A percentile compares a stretch with the other conserved stretches of the same genome.
phyloP scores from a whole-genome alignment of 2,329 filamentous ascomycete genomes.

The Sarocladium oryzae region DNA sequence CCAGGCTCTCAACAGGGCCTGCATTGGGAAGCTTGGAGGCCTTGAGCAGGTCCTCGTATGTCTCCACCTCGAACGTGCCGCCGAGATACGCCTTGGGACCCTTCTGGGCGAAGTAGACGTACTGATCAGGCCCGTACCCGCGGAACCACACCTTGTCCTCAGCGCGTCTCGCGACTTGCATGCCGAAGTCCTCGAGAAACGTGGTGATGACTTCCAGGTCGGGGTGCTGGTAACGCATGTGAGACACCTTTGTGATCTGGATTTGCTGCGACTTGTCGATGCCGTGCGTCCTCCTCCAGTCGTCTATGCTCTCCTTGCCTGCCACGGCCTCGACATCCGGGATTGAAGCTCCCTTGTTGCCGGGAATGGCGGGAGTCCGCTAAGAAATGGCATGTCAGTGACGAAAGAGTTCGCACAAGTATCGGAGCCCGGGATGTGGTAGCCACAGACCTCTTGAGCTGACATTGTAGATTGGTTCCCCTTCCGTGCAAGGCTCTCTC shows the following conservation, averaged over 20 bases:
- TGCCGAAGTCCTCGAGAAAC: conserved; percentile 9
- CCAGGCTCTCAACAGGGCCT: conserved; percentile 5
- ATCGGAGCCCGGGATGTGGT: too few relatives aligned
- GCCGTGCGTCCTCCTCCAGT: background rate
- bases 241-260: conserved; percentile 10
- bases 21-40: conserved; percentile 9
- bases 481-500: too few relatives aligned
- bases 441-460: too few relatives aligned
- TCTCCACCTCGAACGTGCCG: conserved; percentile 12
- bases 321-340: too few relatives aligned
- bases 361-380: too few relatives aligned
- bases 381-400: too few relatives aligned
- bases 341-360: too few relatives aligned
- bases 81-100: conserved; percentile 12
- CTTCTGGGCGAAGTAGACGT: conserved; percentile 12
- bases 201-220: conserved; percentile 11
- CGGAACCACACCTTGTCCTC: conserved; percentile 11
- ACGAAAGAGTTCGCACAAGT: too few relatives aligned
- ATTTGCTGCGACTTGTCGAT: conserved; percentile 11
- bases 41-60: conserved; percentile 10
- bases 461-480: too few relatives aligned
- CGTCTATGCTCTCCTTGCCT: background rate
- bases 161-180: background rate
- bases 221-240: conserved; percentile 14
- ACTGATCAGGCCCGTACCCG: conserved; percentile 12